These are phyloP conservation scores for Neoascochyta sp. DNA, from an alignment of 2,329 filamentous ascomycete species.

Conservation along the genomic window DNA sequence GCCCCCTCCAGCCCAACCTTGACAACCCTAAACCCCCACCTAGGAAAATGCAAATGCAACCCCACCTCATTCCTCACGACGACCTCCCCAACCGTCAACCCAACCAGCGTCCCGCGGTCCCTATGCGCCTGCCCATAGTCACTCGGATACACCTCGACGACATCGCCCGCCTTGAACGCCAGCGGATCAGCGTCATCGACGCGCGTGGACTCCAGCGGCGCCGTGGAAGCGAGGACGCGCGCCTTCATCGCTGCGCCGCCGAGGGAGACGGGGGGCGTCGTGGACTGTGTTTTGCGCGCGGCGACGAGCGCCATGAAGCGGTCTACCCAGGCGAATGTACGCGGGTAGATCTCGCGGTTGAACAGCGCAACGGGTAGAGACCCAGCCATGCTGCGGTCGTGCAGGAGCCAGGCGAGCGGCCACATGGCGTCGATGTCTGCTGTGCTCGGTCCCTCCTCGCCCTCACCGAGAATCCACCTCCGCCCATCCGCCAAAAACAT, in stretches of 20 bases:
- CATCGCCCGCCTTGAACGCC: slow-evolving; percentile 51
- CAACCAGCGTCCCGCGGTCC: slow-evolving; percentile 25
- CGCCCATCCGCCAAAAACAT: slow-evolving; percentile 63
- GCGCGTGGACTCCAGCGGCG: slow-evolving; percentile 44
- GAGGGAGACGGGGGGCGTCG: slow-evolving; percentile 43
- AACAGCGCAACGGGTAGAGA: slow-evolving; percentile 56
- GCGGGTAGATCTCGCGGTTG: slow-evolving; percentile 53
- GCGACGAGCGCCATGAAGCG: slow-evolving; percentile 54
- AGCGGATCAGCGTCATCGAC: slow-evolving; percentile 52
- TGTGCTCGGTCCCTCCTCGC: slow-evolving; percentile 51
- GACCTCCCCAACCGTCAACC: slow-evolving; percentile 25
- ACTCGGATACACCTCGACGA: slow-evolving; percentile 44
- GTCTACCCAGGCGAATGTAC: slow-evolving; percentile 61
- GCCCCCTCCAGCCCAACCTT: slow-evolving; percentile 7
- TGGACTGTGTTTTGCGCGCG: slow-evolving; percentile 36
- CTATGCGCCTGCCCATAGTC: slow-evolving; percentile 33
- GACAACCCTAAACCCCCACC: slow-evolving; percentile 37
- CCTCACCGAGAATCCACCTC: slow-evolving; percentile 59
- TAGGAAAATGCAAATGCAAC: slow-evolving; percentile 38
- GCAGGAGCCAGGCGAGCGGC: slow-evolving; percentile 63
- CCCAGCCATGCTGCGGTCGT: slow-evolving; percentile 42
- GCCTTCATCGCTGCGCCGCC: slow-evolving; percentile 33
- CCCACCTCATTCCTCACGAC: slow-evolving; percentile 24
- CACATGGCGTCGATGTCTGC: slow-evolving; percentile 68
- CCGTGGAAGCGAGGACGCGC: slow-evolving; percentile 45